Percentiles rank a stretch among this genome's conserved stretches.
These are phyloP conservation scores for Calycina marina DNA, from an alignment of 2,329 filamentous ascomycete species.

Conservation along the genomic window DNA sequence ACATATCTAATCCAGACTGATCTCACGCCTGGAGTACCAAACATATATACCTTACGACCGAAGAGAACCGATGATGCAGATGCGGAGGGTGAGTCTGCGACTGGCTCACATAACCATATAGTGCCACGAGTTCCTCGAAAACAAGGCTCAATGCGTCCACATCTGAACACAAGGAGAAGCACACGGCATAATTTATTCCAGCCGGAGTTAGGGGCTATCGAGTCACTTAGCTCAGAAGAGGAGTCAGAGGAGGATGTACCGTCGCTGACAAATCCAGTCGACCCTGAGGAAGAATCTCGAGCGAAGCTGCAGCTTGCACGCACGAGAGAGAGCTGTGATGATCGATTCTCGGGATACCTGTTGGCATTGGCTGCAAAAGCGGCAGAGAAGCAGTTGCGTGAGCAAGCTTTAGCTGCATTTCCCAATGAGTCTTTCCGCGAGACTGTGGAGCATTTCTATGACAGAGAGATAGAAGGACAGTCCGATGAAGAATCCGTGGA, in stretches of 20 bases:
- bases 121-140: slow-evolving; percentile 24
- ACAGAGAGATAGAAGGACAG: slow-evolving; percentile 19
- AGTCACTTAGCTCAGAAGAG: slow-evolving; percentile 29
- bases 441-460: slow-evolving; percentile 24
- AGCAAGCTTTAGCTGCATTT: slow-evolving; percentile 61
- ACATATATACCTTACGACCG: slow-evolving; percentile 17
- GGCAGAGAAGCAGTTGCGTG: slow-evolving; percentile 66
- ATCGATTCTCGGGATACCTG: slow-evolving; percentile 61
- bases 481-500: slow-evolving; percentile 22
- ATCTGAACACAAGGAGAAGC: slow-evolving; percentile 26
- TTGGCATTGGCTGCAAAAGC: slow-evolving; percentile 67
- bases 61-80: slow-evolving; percentile 11
- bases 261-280: slow-evolving; percentile 19
- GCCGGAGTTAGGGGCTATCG: slow-evolving; percentile 25
- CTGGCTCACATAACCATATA: slow-evolving; percentile 21
- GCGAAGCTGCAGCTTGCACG: slow-evolving; percentile 26
- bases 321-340: slow-evolving; percentile 58
- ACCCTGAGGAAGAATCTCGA: slow-evolving; percentile 22
- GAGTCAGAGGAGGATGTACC: slow-evolving; percentile 19
- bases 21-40: slow-evolving; percentile 19
- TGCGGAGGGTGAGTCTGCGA: slow-evolving; percentile 2
- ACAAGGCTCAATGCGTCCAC: slow-evolving; percentile 27
- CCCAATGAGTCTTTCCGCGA: slow-evolving; percentile 42
- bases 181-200: slow-evolving; percentile 27
- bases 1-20: slow-evolving; percentile 12